phyloP scores from a whole-genome alignment of 371 early-diverging fungal species.

The Syncephalastrum contaminatum region DNA sequence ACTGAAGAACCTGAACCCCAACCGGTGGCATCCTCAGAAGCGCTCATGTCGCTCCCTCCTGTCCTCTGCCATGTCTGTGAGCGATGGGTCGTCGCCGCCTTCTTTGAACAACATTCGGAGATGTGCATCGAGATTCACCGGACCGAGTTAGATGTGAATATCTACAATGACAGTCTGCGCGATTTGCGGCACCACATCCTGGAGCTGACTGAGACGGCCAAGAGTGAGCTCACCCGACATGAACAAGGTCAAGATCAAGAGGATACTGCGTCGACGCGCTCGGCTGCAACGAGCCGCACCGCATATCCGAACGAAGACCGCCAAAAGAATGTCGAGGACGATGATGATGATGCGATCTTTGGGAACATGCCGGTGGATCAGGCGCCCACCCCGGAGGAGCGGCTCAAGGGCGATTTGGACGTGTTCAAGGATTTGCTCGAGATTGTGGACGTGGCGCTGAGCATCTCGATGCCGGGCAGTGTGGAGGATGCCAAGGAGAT shows the following conservation, averaged over 20 bases:
- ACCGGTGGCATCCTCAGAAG: conserved; percentile 16
- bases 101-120: conserved; percentile 78
- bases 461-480: conserved; percentile 58
- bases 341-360: conserved; percentile 22
- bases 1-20: not conserved
- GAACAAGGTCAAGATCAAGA: not conserved
- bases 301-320: conserved; percentile 6
- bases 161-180: conserved; percentile 70
- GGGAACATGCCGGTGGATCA: conserved; percentile 22
- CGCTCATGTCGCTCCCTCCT: conserved; percentile 34
- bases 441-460: conserved; percentile 45
- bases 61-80: conserved; percentile 85
- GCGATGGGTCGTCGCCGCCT: conserved; percentile 66
- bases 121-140: conserved; percentile 78
- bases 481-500: conserved; percentile 11
- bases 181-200: conserved; percentile 56
- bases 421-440: conserved; percentile 35
- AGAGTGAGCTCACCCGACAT: not conserved
- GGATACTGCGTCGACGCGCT: not conserved
- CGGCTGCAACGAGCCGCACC: not conserved
- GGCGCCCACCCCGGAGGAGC: conserved; percentile 13
- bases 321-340: not conserved
- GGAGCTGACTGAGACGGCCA: conserved; percentile 41
- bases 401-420: conserved; percentile 23
- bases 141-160: conserved; percentile 72